phyloP scores from a whole-genome alignment of 495 filamentous ascomycete species.

The Podospora sp. region DNA sequence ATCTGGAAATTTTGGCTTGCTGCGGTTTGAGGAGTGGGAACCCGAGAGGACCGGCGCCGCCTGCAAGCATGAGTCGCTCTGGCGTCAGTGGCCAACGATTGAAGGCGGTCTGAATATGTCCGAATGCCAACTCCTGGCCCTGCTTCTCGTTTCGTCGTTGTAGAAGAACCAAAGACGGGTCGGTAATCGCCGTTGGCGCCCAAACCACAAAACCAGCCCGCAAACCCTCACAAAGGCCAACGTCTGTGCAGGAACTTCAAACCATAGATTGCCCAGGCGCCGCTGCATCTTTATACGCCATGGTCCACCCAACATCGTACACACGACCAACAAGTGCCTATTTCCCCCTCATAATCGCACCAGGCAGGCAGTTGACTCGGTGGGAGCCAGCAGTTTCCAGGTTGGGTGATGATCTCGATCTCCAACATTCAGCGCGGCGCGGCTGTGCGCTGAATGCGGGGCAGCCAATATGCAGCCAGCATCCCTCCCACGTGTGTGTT shows the following conservation, averaged over 20 bases:
- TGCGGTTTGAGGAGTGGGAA: conserved; percentile 12
- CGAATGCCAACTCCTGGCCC: conserved; percentile 12
- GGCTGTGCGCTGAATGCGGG: conserved; percentile 11
- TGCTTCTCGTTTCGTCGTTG: neutral
- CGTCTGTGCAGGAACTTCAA: neutral
- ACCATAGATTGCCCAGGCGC: neutral
- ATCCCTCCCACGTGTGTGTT: conserved; percentile 36
- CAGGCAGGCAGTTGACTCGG: neutral
- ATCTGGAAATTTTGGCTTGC: conserved; percentile 22
- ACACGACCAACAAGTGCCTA: neutral
- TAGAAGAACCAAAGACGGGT: neutral
- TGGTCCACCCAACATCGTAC: neutral
- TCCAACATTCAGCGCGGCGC: neutral
- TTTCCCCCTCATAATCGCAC: neutral
- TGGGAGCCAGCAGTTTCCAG: neutral
- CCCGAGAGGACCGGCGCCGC: too few species aligned
- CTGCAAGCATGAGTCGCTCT: neutral
- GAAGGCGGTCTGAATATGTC: conserved; percentile 14
- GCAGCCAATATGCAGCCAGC: conserved; percentile 34
- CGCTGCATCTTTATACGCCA: neutral
- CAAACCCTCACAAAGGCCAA: neutral
- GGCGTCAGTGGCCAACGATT: conserved; percentile 18
- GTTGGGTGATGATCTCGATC: neutral
- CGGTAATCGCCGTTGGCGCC: neutral
- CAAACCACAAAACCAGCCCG: neutral